These are phyloP conservation scores for Monotropa hypopitys DNA, from an alignment of 179 eudicot genomes.

Conservation along the genomic window DNA sequence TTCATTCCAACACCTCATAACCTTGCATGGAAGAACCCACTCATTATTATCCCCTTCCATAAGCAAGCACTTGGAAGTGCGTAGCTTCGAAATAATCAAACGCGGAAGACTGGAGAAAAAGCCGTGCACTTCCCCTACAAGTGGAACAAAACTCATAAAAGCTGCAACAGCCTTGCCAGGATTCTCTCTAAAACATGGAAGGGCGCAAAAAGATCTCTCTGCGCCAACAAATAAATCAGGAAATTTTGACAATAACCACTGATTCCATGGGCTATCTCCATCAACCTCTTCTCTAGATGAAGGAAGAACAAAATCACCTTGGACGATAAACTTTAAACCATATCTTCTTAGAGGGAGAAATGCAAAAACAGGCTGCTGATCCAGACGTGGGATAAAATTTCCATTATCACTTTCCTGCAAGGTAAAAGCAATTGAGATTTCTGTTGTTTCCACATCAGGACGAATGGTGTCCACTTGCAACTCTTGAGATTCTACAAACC, in stretches of 20 bases:
- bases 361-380: conserved; percentile 94
- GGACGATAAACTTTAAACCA: conserved; percentile 88
- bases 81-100: conserved; percentile 68
- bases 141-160: conserved; percentile 91
- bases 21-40: conserved; percentile 95
- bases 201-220: conserved; percentile 55
- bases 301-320: conserved; percentile 97
- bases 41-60: conserved; percentile 47
- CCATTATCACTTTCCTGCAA: conserved; percentile 57
- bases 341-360: conserved; percentile 88
- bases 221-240: conserved; percentile 77
- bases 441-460: conserved; percentile 61
- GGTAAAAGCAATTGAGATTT: conserved; percentile 79
- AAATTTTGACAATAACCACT: conserved; percentile 81
- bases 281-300: conserved; percentile 99
- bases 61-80: conserved; percentile 75
- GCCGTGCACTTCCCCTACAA: conserved; percentile 88
- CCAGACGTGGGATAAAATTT: conserved; percentile 45
- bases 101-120: conserved; percentile 82
- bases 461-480: conserved; percentile 49
- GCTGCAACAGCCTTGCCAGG: conserved; percentile 69
- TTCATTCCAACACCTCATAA: conserved; percentile 68
- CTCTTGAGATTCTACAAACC: conserved; percentile 66
- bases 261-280: conserved; percentile 96
- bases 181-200: conserved; percentile 54